Percentiles rank a stretch among this genome's conserved stretches.
Evolutionary conservation across 306 rosid species (phyloP).

Genomic region (Morella rubra): DNA sequence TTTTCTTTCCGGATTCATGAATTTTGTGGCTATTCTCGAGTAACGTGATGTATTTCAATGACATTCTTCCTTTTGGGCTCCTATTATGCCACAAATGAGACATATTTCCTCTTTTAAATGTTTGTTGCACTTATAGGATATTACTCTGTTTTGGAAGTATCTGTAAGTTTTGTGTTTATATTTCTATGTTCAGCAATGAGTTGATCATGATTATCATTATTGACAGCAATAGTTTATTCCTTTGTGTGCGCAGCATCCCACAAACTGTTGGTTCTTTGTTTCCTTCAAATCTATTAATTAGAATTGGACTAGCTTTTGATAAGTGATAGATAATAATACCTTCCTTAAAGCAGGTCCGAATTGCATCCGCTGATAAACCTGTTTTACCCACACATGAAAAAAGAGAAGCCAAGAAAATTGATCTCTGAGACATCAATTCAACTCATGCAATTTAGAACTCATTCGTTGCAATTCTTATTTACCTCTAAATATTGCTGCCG

Average conservation of each 20-base stretch:
- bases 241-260: background rate
- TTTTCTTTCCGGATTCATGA: too few species aligned
- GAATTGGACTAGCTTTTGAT: background rate
- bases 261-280: background rate
- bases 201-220: background rate
- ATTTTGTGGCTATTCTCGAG: background rate
- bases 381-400: background rate
- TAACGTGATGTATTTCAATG: background rate
- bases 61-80: too few species aligned
- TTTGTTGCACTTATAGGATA: background rate
- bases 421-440: background rate
- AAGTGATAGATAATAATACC: slow-evolving; percentile 36
- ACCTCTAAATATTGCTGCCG: slow-evolving; percentile 50
- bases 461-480: background rate
- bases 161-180: background rate
- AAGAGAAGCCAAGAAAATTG: background rate
- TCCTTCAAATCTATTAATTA: background rate
- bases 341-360: slow-evolving; percentile 29
- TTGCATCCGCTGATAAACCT: slow-evolving; percentile 28
- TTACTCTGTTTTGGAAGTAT: background rate
- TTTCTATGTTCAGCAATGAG: background rate
- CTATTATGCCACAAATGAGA: too few species aligned
- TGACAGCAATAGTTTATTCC: background rate
- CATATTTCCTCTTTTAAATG: background rate
- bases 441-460: background rate